phyloP scores from a whole-genome alignment of 208 protist species.

The Leishmania amazonensis region DNA sequence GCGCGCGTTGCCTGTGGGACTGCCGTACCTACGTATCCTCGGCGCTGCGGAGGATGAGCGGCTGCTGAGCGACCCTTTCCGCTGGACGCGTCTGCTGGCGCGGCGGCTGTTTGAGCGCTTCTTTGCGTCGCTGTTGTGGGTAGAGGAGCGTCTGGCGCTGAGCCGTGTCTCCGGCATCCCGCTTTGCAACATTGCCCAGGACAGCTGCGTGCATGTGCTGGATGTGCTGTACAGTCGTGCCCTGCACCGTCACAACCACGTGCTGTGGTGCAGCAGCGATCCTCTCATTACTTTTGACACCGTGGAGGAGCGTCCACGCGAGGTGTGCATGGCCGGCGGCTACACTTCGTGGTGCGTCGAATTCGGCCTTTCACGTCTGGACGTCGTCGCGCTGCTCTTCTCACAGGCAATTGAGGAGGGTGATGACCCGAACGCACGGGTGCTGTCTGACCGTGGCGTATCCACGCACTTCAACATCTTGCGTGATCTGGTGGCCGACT shows the following conservation, averaged over 20 bases:
- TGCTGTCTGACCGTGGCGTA: slow-evolving; percentile 81
- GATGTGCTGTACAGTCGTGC: slow-evolving; percentile 84
- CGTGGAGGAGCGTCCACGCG: slow-evolving; percentile 75
- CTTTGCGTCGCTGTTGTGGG: slow-evolving; percentile 79
- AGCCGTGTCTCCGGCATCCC: slow-evolving; percentile 81
- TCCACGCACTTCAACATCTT: slow-evolving; percentile 91
- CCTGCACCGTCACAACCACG: slow-evolving; percentile 71
- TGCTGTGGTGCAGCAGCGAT: slow-evolving; percentile 83
- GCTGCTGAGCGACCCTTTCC: slow-evolving; percentile 85
- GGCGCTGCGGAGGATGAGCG: slow-evolving; percentile 85
- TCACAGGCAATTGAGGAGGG: slow-evolving; percentile 90
- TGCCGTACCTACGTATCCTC: slow-evolving; percentile 80
- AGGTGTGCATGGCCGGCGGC: slow-evolving; percentile 83
- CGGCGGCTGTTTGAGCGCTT: slow-evolving; percentile 80
- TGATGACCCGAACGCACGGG: slow-evolving; percentile 74
- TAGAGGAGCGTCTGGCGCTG: slow-evolving; percentile 84
- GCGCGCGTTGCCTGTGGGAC: slow-evolving; percentile 43
- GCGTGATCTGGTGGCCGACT: slow-evolving; percentile 83
- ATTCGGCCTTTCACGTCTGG: slow-evolving; percentile 83
- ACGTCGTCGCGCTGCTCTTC: slow-evolving; percentile 89
- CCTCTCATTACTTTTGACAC: slow-evolving; percentile 69
- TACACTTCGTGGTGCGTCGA: slow-evolving; percentile 87
- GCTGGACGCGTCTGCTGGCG: slow-evolving; percentile 70
- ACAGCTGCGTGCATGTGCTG: slow-evolving; percentile 84
- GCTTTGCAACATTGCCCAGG: slow-evolving; percentile 85